phyloP scores from a whole-genome alignment of 2,329 filamentous ascomycete genomes.

The Xylariaceae sp. region DNA sequence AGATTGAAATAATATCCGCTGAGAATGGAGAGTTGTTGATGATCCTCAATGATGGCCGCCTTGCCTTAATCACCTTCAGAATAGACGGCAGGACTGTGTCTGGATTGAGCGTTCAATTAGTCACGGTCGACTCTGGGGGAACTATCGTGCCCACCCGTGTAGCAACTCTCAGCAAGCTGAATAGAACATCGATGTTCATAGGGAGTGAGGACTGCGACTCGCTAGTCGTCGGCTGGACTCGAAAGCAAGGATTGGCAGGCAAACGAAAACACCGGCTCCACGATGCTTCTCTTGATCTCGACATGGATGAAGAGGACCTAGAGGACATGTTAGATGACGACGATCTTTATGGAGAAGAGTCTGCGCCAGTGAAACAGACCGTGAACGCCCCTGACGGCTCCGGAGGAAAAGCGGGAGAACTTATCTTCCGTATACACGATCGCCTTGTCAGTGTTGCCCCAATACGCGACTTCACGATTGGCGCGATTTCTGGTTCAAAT shows the following conservation, averaged over 20 bases:
- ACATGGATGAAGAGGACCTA: slow-evolving; percentile 57
- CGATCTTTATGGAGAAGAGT: slow-evolving; percentile 68
- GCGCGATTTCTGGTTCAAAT: slow-evolving; percentile 56
- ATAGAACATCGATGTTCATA: slow-evolving; percentile 75
- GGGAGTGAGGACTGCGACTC: slow-evolving; percentile 87
- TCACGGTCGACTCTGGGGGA: slow-evolving; percentile 69
- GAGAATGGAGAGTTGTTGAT: slow-evolving; percentile 86
- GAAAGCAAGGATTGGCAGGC: slow-evolving; percentile 64
- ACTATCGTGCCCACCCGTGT: slow-evolving; percentile 64
- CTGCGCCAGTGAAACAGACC: slow-evolving; percentile 42
- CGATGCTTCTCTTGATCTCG: slow-evolving; percentile 58
- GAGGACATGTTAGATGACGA: slow-evolving; percentile 67
- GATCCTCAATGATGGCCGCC: slow-evolving; percentile 74
- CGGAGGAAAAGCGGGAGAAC: slow-evolving; percentile 62
- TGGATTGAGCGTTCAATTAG: slow-evolving; percentile 73
- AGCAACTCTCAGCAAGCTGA: slow-evolving; percentile 73
- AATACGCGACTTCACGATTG: slow-evolving; percentile 75
- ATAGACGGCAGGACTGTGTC: slow-evolving; percentile 92
- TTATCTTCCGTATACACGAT: slow-evolving; percentile 80
- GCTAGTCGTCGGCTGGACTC: slow-evolving; percentile 78
- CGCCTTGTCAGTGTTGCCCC: slow-evolving; percentile 78
- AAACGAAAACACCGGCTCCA: slow-evolving; percentile 67
- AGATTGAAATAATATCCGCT: slow-evolving; percentile 75
- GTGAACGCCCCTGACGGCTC: slow-evolving; percentile 47
- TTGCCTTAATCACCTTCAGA: slow-evolving; percentile 79